Base-by-base conservation (phyloP, 2,329 filamentous ascomycete genomes). In the Verticillium isaacii region DNA sequence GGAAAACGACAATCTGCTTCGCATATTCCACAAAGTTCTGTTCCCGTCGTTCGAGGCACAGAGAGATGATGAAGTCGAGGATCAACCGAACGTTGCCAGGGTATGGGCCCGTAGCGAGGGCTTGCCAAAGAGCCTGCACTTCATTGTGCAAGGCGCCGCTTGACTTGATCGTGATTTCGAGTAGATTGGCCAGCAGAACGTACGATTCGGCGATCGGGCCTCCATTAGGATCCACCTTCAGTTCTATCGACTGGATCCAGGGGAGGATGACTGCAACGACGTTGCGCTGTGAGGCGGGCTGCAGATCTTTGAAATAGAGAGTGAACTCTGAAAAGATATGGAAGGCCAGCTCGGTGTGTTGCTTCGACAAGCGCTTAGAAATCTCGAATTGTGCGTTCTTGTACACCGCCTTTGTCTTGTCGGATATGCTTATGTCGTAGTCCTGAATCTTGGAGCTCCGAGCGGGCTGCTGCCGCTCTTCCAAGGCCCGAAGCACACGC, bases 11-110 rank as follows among this genome's bases (percentile, higher is more conserved):
- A 59, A 99, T 95, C 74, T 99, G 95, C 78, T 98, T 99, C 5
- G 94, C 94, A 71, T 96, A 97, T 68, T 97, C 92, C 61, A 99
- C 94, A 74, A 97, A 99, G 69, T 97, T 98, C 70, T 99, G 95
- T 73, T 99, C 96, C 57, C 94, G 88, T 36, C 94, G 88, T 70
- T 99, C 95, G 12, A 99, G 80, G 68, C 95, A 99, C 5, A 98
- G 84, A 32, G 88, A 89, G 75, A 99, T 98, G 74, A 99, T 95
- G 71, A 99, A 99, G 73, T 98, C 93, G 1, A 99, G 84, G 14
- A 98, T 91, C 37, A 99, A 80, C 61, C 96, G 92, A 12, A 99
- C 95, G 69, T 99, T 99, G 23, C 93, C 94, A 9, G 88, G 91
- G 73, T 97, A 90, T 0, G 93, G 93, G 0, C 95, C 94, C 0